These are phyloP conservation scores for Rhizopus arrhizus DNA, from an alignment of 371 early-diverging fungal species.

Conservation along the genomic window DNA sequence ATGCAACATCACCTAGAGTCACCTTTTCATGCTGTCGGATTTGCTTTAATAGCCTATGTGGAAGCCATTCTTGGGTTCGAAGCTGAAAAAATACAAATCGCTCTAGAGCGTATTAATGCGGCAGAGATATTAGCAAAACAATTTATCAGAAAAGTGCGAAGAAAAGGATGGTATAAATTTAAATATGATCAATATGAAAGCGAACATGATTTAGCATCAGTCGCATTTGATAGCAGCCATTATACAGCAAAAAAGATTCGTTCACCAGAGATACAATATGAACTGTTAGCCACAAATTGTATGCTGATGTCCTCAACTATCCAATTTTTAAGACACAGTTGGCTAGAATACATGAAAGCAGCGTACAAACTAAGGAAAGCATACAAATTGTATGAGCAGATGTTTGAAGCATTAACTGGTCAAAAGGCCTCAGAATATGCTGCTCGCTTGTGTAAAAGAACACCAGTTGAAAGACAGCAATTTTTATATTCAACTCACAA, in stretches of 20 bases:
- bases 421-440: constrained; percentile 50
- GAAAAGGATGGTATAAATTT: constrained; percentile 21
- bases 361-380: constrained; percentile 52
- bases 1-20: constrained; percentile 43
- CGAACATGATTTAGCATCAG: constrained; percentile 1
- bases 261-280: constrained; percentile 37
- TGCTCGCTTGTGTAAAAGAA: neutral
- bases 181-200: neutral
- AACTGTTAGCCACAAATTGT: constrained; percentile 45
- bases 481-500: neutral
- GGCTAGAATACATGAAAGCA: constrained; percentile 55
- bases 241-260: neutral
- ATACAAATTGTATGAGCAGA: constrained; percentile 50
- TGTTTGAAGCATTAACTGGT: constrained; percentile 47
- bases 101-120: constrained; percentile 42
- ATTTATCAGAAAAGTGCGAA: constrained; percentile 35
- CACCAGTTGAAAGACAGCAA: neutral
- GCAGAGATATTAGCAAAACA: constrained; percentile 43
- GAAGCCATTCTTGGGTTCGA: constrained; percentile 57
- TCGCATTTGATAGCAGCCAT: constrained; percentile 5
- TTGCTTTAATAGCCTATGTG: constrained; percentile 50
- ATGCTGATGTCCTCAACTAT: constrained; percentile 53
- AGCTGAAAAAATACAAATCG: constrained; percentile 38
- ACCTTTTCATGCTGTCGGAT: constrained; percentile 55
- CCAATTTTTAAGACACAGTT: constrained; percentile 49